Base-by-base conservation (phyloP, 1,139 yeast species). In the Pichia sp. region DNA sequence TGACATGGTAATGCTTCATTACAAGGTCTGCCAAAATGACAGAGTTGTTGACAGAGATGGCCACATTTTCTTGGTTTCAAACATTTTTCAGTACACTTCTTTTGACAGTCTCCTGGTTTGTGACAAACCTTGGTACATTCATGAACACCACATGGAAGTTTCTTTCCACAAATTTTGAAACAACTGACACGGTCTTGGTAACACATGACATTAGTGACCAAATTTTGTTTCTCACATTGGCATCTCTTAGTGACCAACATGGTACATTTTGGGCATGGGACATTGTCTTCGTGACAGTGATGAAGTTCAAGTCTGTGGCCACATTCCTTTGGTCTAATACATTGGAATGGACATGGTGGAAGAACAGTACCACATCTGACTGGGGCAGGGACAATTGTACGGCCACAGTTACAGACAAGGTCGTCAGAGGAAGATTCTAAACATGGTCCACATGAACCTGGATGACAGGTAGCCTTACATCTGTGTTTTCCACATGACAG, bases 371-470 rank as follows among this genome's bases (percentile, higher is more conserved):
- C 97, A 68, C 98, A 90, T 55, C 96, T 73, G 11, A 89, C 90
- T 0, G 98, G 98, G 0, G 96, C 96, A 44, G 76, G 76, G 10
- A 89, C 71, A 4, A 84, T 73, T 0, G 97, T 90, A 50, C 77
- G 74, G 1, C 97, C 96, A 70, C 98, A 90, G 47, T 85, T 76
- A 62, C 98, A 90, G 3, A 82, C 75, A 57, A 88, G 70, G 62
- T 90, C 97, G 28, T 87, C 93, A 44, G 82, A 80, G 12, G 89
- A 77, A 5, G 96, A 85, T 58, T 89, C 96, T 44, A 87, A 65
- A 63, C 98, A 90, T 10, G 91, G 85, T 2, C 83, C 81, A 67
- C 97, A 90, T 1, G 87, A 78, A 0, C 97, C 97, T 14, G 79
- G 70, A 63, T 90, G 97, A 59, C 97, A 90, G 30, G 84, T 75